Conservation (phyloP, 2,329 filamentous ascomycete species). For the Dendrostoma leiphaemia region DNA sequence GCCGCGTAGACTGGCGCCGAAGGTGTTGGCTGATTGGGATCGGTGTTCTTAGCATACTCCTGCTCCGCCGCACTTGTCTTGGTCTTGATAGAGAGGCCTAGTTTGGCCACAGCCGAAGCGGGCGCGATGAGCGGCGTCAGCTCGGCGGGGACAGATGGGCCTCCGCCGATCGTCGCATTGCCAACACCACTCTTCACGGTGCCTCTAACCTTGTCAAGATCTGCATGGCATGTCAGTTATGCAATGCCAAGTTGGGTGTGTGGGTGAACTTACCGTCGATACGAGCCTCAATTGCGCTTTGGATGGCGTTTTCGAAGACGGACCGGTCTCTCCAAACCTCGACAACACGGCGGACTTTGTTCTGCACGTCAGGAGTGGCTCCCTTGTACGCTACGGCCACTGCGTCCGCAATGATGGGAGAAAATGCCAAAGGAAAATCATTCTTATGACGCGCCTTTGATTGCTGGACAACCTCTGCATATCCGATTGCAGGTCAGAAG, state of each 20-base stretch:
- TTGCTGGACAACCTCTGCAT: conserved; percentile 87
- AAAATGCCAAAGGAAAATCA: conserved; percentile 89
- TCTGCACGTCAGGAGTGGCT: conserved; percentile 79
- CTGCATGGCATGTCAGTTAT: conserved; percentile 34
- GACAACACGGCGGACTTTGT: conserved; percentile 82
- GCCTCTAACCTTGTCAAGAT: conserved; percentile 61
- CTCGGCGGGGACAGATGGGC: conserved; percentile 66
- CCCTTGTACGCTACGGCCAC: conserved; percentile 88
- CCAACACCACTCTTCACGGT: conserved; percentile 49
- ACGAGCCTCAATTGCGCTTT: conserved; percentile 75
- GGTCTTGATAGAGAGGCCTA: conserved; percentile 65
- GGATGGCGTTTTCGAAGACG: conserved; percentile 80
- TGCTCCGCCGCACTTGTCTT: conserved; percentile 68
- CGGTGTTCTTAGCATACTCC: conserved; percentile 82
- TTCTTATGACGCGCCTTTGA: conserved; percentile 90
- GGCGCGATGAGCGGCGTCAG: conserved; percentile 71
- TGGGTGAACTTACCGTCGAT: conserved; percentile 63
- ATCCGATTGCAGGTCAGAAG: background rate
- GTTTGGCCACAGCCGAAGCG: conserved; percentile 72
- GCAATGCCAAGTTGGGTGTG: background rate
- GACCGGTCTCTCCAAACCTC: conserved; percentile 89
- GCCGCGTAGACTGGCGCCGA: conserved; percentile 90
- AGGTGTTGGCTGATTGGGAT: conserved; percentile 65
- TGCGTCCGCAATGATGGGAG: conserved; percentile 90
- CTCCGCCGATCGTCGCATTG: conserved; percentile 66